A percentile compares a stretch with the other conserved stretches of the same genome.
These are phyloP conservation scores for Ophiostoma novo-ulmi DNA, from an alignment of 2,329 filamentous ascomycete genomes.

Conservation along the genomic window DNA sequence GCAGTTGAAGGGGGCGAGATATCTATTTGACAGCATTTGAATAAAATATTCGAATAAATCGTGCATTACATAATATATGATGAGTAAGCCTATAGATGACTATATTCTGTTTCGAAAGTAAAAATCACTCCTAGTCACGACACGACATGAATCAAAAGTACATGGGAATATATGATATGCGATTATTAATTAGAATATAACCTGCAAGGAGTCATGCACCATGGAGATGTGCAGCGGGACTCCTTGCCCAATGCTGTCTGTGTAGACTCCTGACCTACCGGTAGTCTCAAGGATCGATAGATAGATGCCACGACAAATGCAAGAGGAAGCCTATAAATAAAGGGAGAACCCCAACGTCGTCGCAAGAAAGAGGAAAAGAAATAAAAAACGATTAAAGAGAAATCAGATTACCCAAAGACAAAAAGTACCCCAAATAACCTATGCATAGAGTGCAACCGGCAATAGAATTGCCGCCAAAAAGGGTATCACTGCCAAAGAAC, in stretches of 20 bases:
- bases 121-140: no score
- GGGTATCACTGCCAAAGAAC: slow-evolving; percentile 11
- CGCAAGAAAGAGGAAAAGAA: background rate
- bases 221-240: no score
- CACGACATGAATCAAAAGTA: no score
- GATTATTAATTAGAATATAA: background rate
- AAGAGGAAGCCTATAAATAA: background rate
- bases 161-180: background rate
- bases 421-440: background rate
- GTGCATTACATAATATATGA: background rate
- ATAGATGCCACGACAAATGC: background rate
- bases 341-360: background rate
- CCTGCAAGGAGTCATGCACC: background rate
- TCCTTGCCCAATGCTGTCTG: no score
- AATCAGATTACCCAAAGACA: background rate
- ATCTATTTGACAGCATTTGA: slow-evolving; percentile 11
- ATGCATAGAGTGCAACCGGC: background rate
- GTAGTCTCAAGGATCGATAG: background rate
- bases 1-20: background rate
- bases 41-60: background rate
- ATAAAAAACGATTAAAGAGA: background rate
- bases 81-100: background rate
- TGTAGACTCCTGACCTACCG: background rate
- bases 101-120: background rate
- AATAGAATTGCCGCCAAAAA: background rate